Base-by-base conservation (phyloP, 495 filamentous ascomycete species). In the Xylaria bambusicola region DNA sequence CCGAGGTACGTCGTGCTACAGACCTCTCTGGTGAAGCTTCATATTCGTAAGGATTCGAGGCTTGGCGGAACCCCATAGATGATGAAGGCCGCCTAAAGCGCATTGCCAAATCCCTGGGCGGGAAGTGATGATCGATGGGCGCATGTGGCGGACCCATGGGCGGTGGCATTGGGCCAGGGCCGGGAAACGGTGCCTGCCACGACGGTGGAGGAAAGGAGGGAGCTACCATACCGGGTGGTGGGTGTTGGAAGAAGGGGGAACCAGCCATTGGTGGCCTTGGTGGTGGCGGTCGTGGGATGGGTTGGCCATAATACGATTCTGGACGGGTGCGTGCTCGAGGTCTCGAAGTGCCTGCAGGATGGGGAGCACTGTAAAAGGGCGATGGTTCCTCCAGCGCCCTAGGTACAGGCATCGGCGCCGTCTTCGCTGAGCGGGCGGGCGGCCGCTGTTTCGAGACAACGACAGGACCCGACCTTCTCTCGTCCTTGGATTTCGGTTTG, bases 281-380 rank as follows among this genome's bases (percentile, higher is more conserved):
- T 20, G 51, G 61, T 13, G 72, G 72, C 44, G 69, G 72, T 48
- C 72, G 73, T 48, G 65, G 58, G 36, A 58, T 52, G 33, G 60
- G 38, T 35, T 70, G 63, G 31, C 68, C 70, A 58, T 78, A 80
- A 49, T 72, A 78, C 44, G 72, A 75, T 35, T 63, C 61, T 2
- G 76, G 75, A 26, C 75, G 68, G 1, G 73, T 70, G 13, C 73
- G 75, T 46, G 74, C 67, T 0, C 74, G 75, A 46, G 75, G 75
- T 33, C 75, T 74, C 3, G 73, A 69, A 31, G 66, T 49, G n/a
- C 71, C 62, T 8, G 71, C 23, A 26, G 56, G 62, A 21, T 56
- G 56, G 10, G 74, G 70, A 23, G 63, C 65, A 8, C 74, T 64
- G 58, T 76, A 74, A 48, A 77, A 80, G 48, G 72, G 75, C 13